phyloP scores from a whole-genome alignment of 495 filamentous ascomycete genomes.

The Xylaria palmicola region DNA sequence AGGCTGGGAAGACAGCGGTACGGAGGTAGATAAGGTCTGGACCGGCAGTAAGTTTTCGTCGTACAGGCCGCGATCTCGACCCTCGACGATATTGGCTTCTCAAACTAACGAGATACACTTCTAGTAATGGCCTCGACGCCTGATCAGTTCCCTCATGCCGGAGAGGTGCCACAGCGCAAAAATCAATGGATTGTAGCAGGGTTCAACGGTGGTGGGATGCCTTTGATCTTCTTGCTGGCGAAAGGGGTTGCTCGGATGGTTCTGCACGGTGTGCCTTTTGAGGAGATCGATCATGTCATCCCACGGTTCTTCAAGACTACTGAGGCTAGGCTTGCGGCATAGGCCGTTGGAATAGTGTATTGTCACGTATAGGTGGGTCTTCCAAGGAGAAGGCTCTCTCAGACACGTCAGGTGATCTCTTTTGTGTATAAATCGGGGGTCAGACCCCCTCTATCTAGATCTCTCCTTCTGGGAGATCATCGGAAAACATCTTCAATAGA shows the following conservation, averaged over 20 bases:
- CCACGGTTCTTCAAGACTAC: constrained; percentile 44
- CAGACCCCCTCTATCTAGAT: too few relatives aligned
- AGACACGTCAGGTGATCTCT: not conserved
- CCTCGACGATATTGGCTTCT: not conserved
- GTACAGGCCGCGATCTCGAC: not conserved
- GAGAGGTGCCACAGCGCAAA: constrained; percentile 41
- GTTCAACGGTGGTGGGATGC: constrained; percentile 58
- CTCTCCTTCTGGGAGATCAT: too few relatives aligned
- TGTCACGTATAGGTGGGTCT: not conserved
- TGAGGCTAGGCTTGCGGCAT: constrained; percentile 16
- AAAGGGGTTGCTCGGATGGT: constrained; percentile 51
- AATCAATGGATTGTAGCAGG: constrained; percentile 50
- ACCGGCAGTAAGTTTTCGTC: constrained; percentile 36
- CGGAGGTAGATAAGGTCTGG: constrained; percentile 47
- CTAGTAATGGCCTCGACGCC: constrained; percentile 45
- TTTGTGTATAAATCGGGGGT: too few relatives aligned
- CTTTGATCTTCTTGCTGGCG: constrained; percentile 43
- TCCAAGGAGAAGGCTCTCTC: not conserved
- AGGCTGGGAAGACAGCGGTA: constrained; percentile 48
- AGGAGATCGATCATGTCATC: constrained; percentile 33
- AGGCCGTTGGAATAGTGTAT: not conserved
- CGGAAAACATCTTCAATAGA: too few relatives aligned
- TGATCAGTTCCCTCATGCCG: constrained; percentile 50
- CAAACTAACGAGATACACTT: not conserved
- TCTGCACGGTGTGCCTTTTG: constrained; percentile 27